Percentiles rank a stretch among this genome's conserved stretches.
Evolutionary conservation across 345 rosid species (phyloP).

Genomic region (Populus davidiana): DNA sequence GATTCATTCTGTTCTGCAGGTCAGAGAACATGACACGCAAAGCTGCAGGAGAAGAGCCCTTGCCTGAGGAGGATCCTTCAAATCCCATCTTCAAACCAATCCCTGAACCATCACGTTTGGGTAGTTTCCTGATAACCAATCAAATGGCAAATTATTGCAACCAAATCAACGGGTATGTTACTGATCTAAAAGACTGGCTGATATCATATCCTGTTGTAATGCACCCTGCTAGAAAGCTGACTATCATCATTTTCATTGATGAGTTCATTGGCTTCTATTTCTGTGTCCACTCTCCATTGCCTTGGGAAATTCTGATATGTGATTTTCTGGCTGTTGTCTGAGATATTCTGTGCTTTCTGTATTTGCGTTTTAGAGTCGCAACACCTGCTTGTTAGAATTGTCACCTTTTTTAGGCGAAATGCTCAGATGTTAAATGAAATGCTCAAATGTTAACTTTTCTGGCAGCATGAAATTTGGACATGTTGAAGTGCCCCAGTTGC

Average conservation of each 20-base stretch:
- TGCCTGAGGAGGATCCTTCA: constrained; percentile 95
- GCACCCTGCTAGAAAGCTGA: not conserved
- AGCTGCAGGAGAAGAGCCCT: constrained; percentile 85
- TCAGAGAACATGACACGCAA: constrained; percentile 83
- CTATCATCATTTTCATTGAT: not conserved
- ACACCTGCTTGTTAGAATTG: not conserved
- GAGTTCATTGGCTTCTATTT: not conserved
- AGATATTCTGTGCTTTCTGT: not conserved
- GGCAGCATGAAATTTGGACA: not conserved
- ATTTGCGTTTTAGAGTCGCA: not conserved
- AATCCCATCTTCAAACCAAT: constrained; percentile 89
- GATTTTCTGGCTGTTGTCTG: not conserved
- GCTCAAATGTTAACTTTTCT: not conserved
- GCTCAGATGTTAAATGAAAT: not conserved
- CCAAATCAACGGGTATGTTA: constrained; percentile 90
- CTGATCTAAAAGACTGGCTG: not conserved
- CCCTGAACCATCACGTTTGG: constrained; percentile 91
- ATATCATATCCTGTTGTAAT: not conserved
- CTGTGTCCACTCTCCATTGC: not conserved
- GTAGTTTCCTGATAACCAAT: constrained; percentile 91
- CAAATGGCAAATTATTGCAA: constrained; percentile 89
- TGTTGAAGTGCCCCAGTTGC: not conserved
- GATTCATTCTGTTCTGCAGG: constrained; percentile 40
- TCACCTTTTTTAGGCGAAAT: not conserved
- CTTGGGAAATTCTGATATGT: not conserved